Conservation (phyloP, 306 rosid species). For the Dalbergia cochinchinensis region DNA sequence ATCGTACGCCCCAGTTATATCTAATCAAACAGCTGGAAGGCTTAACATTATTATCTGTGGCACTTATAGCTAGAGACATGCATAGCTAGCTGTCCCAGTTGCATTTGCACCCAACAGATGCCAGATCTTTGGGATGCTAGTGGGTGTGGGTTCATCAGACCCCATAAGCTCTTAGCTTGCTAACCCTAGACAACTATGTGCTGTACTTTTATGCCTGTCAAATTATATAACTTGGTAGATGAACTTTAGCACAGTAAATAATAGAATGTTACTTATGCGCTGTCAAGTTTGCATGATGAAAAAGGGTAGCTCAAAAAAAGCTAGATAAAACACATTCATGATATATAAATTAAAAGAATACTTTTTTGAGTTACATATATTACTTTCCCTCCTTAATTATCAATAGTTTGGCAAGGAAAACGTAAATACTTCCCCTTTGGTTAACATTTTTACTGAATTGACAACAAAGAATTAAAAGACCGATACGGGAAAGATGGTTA, state of each 20-base stretch:
- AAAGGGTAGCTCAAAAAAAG: no score
- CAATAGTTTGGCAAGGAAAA: no score
- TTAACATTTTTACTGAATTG: no score
- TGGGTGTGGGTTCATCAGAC: constrained; percentile 1
- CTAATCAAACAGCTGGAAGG: constrained; percentile 70
- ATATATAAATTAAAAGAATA: no score
- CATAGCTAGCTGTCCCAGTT: constrained; percentile 24
- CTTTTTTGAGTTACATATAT: no score
- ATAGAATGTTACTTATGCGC: no score
- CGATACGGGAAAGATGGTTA: no score
- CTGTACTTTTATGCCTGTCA: neutral
- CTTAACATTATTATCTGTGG: constrained; percentile 9
- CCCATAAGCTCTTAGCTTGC: neutral
- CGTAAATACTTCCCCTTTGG: no score
- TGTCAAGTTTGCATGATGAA: no score
- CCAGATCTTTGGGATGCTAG: constrained; percentile 7
- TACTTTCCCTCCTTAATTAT: no score
- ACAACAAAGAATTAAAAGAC: no score
- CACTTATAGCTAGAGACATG: constrained; percentile 13
- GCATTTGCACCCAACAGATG: neutral
- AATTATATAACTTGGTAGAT: neutral
- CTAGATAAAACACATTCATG: no score
- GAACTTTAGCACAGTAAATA: neutral
- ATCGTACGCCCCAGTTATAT: constrained; percentile 37
- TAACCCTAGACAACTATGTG: neutral